Percentiles rank a stretch among this genome's conserved stretches.
Evolutionary conservation across 2,329 filamentous ascomycete genomes (phyloP).

Genomic region (Fusarium annulatum): DNA sequence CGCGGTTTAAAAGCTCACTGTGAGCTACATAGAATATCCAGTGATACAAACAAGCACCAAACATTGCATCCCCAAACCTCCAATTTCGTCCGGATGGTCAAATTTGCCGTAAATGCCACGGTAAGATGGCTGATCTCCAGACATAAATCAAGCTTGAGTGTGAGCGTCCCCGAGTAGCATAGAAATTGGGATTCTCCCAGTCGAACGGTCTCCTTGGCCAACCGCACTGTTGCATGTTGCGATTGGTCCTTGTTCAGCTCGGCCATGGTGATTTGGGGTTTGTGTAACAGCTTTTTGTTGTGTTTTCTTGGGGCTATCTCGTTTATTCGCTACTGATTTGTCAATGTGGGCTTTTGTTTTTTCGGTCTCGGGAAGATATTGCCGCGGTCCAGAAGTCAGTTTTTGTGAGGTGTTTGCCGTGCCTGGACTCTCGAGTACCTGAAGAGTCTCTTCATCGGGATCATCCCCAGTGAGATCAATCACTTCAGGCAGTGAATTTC

Average conservation of each 20-base stretch:
- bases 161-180: not conserved
- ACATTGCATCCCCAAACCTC: no score
- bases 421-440: no score
- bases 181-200: not conserved
- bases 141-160: accelerated
- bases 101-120: accelerated
- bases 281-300: not conserved
- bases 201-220: not conserved
- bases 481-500: not conserved
- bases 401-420: accelerated
- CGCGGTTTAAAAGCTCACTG: accelerated
- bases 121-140: not conserved
- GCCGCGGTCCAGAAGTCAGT: not conserved
- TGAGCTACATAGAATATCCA: no score
- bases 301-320: accelerated
- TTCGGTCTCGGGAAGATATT: accelerated
- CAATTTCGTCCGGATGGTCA: no score
- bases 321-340: accelerated
- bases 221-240: not conserved
- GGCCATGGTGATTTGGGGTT: not conserved
- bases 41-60: not conserved
- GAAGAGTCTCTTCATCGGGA: not conserved
- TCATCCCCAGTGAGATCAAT: not conserved
- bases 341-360: no score
- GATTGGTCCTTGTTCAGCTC: not conserved